Base-by-base conservation (phyloP, 2,329 filamentous ascomycete species). In the Aspergillus pseudoterreus region DNA sequence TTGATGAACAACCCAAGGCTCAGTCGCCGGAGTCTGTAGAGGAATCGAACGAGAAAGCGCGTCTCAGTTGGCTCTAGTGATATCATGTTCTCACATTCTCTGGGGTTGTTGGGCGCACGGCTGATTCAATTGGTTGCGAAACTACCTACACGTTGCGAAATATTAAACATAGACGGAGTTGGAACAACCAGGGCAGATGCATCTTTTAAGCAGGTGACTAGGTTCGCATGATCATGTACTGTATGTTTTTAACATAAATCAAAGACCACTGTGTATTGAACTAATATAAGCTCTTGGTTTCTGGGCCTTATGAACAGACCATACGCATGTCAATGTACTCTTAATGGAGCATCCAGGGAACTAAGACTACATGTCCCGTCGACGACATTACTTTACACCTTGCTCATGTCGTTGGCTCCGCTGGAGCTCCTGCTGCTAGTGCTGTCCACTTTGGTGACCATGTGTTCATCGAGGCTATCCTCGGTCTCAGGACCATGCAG, bases 401-500 rank as follows among this genome's bases (percentile, higher is more conserved):
- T 61, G 54, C 61, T 56, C 36, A 63, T 61, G 5, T 57, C 59
- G 41, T 53, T 57, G 47, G 32, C 45, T 15, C 15, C 48, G 14
- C 35, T 47, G 32, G 38, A 54, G 9, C 6, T 47, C 19, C 46
- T 79, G 71, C 55, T 79, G 71, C 55, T 86, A 80, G 50, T 74
- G 66, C 46, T 83, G 14, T 60, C 56, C 30, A 59, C 43, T 35
- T 66, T 64, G n/a, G 47, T 60, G 33, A 60, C 55, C 3, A 47
- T 41, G 22, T 39, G 46, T 19, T 53, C 61, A 45, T 59, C 55
- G 19, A 42, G 30, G 12, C 17, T 42, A 6, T 33, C 77, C 47
- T 83, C 82, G 24, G 76, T 75, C 47, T 73, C 64, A 15, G 85
- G 80, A 27, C 89, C 90, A 66, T 95, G 90, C 53, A 94, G 57